These are phyloP conservation scores for Sungouiella thailandica DNA, from an alignment of 805 yeast genomes.

Conservation along the genomic window DNA sequence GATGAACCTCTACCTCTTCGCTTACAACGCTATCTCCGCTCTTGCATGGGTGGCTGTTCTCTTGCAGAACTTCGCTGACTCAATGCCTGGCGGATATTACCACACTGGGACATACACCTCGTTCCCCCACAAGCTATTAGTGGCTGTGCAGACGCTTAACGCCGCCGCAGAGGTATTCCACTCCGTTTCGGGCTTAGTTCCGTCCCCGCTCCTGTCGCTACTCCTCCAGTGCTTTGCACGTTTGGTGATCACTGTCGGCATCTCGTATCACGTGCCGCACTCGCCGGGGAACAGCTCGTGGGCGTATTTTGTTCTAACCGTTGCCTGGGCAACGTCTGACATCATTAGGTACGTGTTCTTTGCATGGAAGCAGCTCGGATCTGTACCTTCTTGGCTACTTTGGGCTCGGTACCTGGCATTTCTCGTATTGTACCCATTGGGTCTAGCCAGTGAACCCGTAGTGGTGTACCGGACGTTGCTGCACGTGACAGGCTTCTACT, in stretches of 20 bases:
- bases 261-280: conserved; percentile 22
- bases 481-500: conserved; percentile 13
- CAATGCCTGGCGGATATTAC: conserved; percentile 7
- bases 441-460: conserved; percentile 22
- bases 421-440: conserved; percentile 27
- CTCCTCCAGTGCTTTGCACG: conserved; percentile 28
- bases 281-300: conserved; percentile 23
- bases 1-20: conserved; percentile 12
- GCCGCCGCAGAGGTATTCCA: conserved; percentile 22
- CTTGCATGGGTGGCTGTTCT: conserved; percentile 17
- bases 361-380: conserved; percentile 13
- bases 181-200: conserved; percentile 22
- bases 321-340: conserved; percentile 30
- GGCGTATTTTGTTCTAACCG: conserved; percentile 17
- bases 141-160: conserved; percentile 21
- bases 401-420: conserved; percentile 29
- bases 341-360: conserved; percentile 26
- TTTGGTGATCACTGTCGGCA: conserved; percentile 23
- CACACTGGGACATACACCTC: conserved; percentile 6
- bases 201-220: conserved; percentile 22
- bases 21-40: conserved; percentile 16
- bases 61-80: conserved; percentile 8
- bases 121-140: conserved; percentile 27
- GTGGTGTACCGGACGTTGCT: conserved; percentile 23
- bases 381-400: conserved; percentile 15